Base-by-base conservation (phyloP, 257 asterid genomes). In the Fraxinus americana region DNA sequence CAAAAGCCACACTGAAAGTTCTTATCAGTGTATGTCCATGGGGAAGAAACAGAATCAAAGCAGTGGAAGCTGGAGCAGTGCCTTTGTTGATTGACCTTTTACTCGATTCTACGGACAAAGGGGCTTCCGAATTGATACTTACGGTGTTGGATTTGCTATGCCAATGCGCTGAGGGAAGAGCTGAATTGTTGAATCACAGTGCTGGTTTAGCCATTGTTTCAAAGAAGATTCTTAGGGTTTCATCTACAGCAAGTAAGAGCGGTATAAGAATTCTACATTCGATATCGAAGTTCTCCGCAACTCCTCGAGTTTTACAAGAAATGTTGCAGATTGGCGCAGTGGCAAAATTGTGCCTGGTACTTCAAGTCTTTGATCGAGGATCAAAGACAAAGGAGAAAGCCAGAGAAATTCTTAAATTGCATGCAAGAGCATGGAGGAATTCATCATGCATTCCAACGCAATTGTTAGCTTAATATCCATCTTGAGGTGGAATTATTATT, bases 131-230 rank as follows among this genome's bases (percentile, higher is more conserved):
- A 68, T 65, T 82, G 81, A 66, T 80, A 10, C 19, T 88, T 1
- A 32, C 59, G 7, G 68, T 79, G 8, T 10, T 88, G 27, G 88
- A 88, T 21, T 78, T 70, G 23, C 61, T 88, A 1, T 83, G 90
- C 78, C 90, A 84, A 61, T 85, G 83, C 27, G 86, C 91, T 0
- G 91, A 88, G 67, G 91, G 91, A 14, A 71, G 91, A 73, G 83
- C 88, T 0, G 91, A 83, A 78, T n/a, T 88, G 27, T 43, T 88
- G 74, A 74, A 50, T 19, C 91, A 88, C 69, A 75, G 83, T 0
- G 91, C 87, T 0, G 91, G 91, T 1, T 32, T 88, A 48, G 90
- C 90, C 7, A 30, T 84, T 19, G 90, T 88, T 0, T 86, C 91
- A 0, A 88, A 86, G 72, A 88, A 88, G 79, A 80, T 86, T 1